Evolutionary conservation across 2,329 filamentous ascomycete species (phyloP).

Genomic region (Talaromyces sp.): DNA sequence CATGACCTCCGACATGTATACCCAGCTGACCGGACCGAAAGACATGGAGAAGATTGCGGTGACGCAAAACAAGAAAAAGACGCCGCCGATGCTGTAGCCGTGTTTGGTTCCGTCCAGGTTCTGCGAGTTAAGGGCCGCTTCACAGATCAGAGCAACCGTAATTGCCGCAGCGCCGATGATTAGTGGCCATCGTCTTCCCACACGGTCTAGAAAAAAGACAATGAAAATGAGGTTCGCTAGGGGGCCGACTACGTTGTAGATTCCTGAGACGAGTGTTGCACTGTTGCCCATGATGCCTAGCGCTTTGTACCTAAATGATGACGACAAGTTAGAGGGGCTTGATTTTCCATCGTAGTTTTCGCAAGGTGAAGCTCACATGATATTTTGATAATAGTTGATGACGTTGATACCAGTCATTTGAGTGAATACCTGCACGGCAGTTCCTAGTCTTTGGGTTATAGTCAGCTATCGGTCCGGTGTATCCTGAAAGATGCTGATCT

Average conservation of each 20-base stretch:
- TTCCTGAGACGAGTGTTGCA: neutral
- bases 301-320: neutral
- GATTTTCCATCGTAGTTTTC: neutral
- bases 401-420: slow-evolving; percentile 51
- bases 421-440: slow-evolving; percentile 62
- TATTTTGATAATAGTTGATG: slow-evolving; percentile 42
- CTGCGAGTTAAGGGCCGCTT: neutral
- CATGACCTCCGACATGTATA: slow-evolving; percentile 65
- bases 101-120: neutral
- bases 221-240: neutral
- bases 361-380: slow-evolving; percentile 25
- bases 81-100: neutral
- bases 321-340: neutral
- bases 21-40: slow-evolving; percentile 52
- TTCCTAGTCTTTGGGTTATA: slow-evolving; percentile 46
- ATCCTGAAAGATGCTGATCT: neutral
- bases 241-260: neutral
- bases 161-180: neutral
- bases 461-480: neutral
- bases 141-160: neutral
- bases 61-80: neutral
- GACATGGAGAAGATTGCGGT: slow-evolving; percentile 41
- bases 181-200: neutral
- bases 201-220: neutral
- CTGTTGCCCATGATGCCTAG: neutral